These are phyloP conservation scores for Helicostylum pulchrum DNA, from an alignment of 192 early-diverging fungal genomes.

Conservation along the genomic window DNA sequence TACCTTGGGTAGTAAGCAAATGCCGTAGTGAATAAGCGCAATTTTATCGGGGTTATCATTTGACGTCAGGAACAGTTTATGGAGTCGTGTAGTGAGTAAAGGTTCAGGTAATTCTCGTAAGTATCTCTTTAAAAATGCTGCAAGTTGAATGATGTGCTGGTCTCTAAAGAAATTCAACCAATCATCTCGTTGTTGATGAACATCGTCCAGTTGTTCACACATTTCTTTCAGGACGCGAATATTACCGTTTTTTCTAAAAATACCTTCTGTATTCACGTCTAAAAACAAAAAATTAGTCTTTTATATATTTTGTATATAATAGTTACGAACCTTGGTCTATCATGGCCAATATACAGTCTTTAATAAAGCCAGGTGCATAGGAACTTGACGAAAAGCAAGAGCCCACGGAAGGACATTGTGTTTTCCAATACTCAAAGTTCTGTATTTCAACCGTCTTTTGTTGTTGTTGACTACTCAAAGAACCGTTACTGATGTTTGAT, in stretches of 20 bases:
- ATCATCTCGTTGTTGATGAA: background rate
- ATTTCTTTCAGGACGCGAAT: constrained; percentile 23
- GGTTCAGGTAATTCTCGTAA: constrained; percentile 22
- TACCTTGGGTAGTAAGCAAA: constrained; percentile 23
- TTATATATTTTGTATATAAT: no score
- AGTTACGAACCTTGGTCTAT: constrained; percentile 14
- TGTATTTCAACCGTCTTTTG: background rate
- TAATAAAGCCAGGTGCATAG: background rate
- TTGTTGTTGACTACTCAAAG: background rate
- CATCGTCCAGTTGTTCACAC: constrained; percentile 5
- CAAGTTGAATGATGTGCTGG: constrained; percentile 17
- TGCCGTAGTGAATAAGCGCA: constrained; percentile 15
- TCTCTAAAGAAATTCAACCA: constrained; percentile 26
- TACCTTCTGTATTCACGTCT: constrained; percentile 35
- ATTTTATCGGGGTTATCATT: background rate
- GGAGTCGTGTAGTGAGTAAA: constrained; percentile 14
- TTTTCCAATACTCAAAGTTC: background rate
- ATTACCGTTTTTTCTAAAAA: constrained; percentile 29
- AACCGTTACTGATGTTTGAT: background rate
- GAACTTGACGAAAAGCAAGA: background rate
- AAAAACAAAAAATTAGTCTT: background rate
- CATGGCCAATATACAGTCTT: constrained; percentile 9
- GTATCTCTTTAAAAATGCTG: constrained; percentile 20
- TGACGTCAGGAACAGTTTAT: constrained; percentile 26
- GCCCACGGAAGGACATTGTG: background rate